phyloP scores from a whole-genome alignment of 2,329 filamentous ascomycete genomes.

The Pyrenophora tritici-repentis region DNA sequence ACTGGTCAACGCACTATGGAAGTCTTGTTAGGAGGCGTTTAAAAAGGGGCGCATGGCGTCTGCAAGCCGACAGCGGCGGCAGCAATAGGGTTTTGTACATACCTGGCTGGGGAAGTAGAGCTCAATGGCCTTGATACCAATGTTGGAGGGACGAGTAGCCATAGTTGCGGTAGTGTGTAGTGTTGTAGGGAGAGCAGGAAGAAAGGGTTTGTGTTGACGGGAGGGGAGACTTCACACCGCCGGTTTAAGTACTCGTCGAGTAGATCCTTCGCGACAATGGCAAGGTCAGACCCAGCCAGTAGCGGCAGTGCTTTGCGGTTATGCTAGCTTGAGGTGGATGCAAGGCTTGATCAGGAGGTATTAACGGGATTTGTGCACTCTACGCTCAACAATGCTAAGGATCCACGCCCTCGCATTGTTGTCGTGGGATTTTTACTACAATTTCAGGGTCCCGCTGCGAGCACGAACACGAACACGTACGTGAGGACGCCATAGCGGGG shows the following conservation, averaged over 20 bases:
- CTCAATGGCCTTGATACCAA: conserved; percentile 61
- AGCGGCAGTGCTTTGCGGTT: conserved; percentile 42
- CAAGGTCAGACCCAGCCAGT: conserved; percentile 41
- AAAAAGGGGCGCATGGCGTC: conserved; percentile 12
- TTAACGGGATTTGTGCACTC: conserved; percentile 34
- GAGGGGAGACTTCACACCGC: conserved; percentile 41
- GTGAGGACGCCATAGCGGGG: neutral
- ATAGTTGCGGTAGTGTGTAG: conserved; percentile 39
- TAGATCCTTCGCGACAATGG: conserved; percentile 34
- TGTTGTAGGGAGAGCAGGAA: conserved; percentile 20
- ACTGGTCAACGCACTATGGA: conserved; percentile 58
- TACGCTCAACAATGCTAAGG: conserved; percentile 35
- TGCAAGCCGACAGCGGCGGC: neutral
- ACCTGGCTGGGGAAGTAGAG: conserved; percentile 60
- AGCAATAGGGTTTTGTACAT: conserved; percentile 23
- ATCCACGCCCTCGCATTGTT: conserved; percentile 20
- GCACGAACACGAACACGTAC: neutral
- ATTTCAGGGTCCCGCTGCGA: conserved; percentile 10
- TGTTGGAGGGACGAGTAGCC: conserved; percentile 55
- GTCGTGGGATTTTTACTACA: conserved; percentile 12
- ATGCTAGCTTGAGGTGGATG: conserved; percentile 28
- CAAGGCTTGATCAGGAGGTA: conserved; percentile 21
- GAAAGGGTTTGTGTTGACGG: conserved; percentile 23
- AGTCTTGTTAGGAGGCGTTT: conserved; percentile 16
- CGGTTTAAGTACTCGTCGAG: conserved; percentile 40